Base-by-base conservation (phyloP, 352 stramenopile genomes). In the Globisporangium spiculum region DNA sequence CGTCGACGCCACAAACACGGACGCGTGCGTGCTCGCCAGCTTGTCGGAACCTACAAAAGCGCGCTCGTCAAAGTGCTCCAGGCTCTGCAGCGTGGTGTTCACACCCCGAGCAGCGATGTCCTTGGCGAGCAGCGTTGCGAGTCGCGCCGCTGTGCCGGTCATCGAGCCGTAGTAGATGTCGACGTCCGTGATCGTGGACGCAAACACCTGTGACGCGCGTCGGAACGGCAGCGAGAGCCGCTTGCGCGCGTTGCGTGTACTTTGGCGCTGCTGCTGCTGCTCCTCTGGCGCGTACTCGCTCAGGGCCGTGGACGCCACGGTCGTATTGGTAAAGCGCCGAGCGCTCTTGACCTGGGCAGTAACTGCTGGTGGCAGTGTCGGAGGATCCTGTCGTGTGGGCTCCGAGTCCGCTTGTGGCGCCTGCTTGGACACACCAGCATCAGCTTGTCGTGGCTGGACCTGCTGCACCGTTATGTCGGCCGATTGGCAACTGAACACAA, bases 161-260 rank as follows among this genome's bases (percentile, higher is more conserved):
- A 99, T 89, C 7, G 89, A 98, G 44, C 93, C 97, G 73, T 96
- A 98, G 69, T 97, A 98, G n/a, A 99, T 80, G 20, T 86, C 91
- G 9, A 98, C 67, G 30, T 81, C 65, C 4, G 70, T 77, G 58
- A 86, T 72, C 61, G 54, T 55, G 12, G 44, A 66, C n/a, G 60
- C 54, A 6, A 58, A 36, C 32, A 74, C 65, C 24, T 69, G 68
- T 32, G 68, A 57, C n/a, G 63, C 38, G 30, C 68, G 63, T 0
- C 63, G 63, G 27, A 73, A 71, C 20, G 50, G 48, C 24, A 70
- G 36, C 9, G 65, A 70, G 27, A 66, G 46, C 5, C 60, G 65
- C 65, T 66, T 70, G 26, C 63, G 38, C 63, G 44, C 3, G 3
- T 26, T 26, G 9, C 36, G 30, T 9, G 6, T 30, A 14, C 12